These are phyloP conservation scores for Cadophora gregata DNA, from an alignment of 2,329 filamentous ascomycete genomes.

Conservation along the genomic window DNA sequence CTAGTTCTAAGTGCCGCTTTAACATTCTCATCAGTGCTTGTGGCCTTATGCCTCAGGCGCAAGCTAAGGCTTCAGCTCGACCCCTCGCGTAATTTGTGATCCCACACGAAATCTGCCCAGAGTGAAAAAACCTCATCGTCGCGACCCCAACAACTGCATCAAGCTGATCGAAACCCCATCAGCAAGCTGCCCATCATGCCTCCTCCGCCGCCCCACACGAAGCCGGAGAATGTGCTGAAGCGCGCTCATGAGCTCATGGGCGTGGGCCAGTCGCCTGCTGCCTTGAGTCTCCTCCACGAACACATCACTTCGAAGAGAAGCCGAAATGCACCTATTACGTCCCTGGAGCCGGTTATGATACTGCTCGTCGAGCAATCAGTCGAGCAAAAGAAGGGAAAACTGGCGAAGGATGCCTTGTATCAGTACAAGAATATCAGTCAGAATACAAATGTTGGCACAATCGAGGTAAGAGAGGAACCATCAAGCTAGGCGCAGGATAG, in stretches of 20 bases:
- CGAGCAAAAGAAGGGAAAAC: slow-evolving; percentile 96
- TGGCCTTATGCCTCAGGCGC: no score
- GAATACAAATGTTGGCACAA: slow-evolving; percentile 97
- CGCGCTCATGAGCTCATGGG: slow-evolving; percentile 98
- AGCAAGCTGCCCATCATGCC: slow-evolving; percentile 58
- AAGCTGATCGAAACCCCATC: slow-evolving; percentile 9
- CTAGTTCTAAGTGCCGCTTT: neutral
- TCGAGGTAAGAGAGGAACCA: slow-evolving; percentile 68
- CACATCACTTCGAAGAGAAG: slow-evolving; percentile 99
- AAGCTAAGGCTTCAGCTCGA: neutral
- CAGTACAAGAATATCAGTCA: slow-evolving; percentile 99
- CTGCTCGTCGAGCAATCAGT: slow-evolving; percentile 96
- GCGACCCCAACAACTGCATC: slow-evolving; percentile 16
- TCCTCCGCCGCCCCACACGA: slow-evolving; percentile 92
- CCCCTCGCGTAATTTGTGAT: slow-evolving; percentile 5
- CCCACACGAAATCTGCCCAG: neutral
- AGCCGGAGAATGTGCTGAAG: slow-evolving; percentile 99
- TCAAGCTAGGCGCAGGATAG: slow-evolving; percentile 5
- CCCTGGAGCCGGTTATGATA: slow-evolving; percentile 97
- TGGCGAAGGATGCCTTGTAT: slow-evolving; percentile 97
- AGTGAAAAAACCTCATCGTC: slow-evolving; percentile 17
- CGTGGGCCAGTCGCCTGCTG: slow-evolving; percentile 90
- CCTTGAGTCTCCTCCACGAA: slow-evolving; percentile 94
- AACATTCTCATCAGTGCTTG: no score
- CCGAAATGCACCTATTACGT: slow-evolving; percentile 94